These are phyloP conservation scores for Xanthoceras sorbifolium DNA, from an alignment of 345 rosid genomes.

Conservation along the genomic window DNA sequence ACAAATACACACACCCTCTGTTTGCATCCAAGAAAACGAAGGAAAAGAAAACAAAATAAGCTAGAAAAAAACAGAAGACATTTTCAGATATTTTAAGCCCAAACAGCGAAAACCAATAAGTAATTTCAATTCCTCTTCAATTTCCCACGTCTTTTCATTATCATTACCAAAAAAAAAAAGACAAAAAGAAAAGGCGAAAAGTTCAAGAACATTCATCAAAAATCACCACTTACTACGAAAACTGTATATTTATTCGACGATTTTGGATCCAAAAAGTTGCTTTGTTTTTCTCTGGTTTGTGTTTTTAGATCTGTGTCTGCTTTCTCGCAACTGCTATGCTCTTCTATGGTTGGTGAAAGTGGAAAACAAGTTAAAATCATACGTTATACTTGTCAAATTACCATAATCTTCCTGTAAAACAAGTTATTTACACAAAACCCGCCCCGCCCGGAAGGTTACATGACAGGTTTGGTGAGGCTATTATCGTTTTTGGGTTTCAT, in stretches of 20 bases:
- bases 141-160: background rate
- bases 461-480: too few relatives aligned
- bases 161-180: background rate
- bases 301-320: background rate
- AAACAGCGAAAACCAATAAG: background rate
- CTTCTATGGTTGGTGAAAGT: background rate
- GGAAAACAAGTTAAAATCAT: background rate
- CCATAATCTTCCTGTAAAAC: too few relatives aligned
- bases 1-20: background rate
- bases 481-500: too few relatives aligned
- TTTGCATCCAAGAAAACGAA: slow-evolving; percentile 4
- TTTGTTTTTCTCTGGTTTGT: background rate
- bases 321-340: background rate
- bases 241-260: background rate
- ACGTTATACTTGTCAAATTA: too few relatives aligned
- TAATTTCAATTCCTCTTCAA: background rate
- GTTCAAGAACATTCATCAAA: background rate
- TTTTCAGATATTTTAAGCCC: background rate
- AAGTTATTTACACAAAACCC: too few relatives aligned
- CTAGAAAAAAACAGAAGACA: background rate
- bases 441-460: too few relatives aligned
- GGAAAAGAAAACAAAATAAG: background rate
- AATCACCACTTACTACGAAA: background rate
- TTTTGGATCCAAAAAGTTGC: background rate
- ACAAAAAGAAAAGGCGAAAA: background rate